Base-by-base conservation (phyloP, 768 basidiomycete genomes). In the Auricularia sp. region DNA sequence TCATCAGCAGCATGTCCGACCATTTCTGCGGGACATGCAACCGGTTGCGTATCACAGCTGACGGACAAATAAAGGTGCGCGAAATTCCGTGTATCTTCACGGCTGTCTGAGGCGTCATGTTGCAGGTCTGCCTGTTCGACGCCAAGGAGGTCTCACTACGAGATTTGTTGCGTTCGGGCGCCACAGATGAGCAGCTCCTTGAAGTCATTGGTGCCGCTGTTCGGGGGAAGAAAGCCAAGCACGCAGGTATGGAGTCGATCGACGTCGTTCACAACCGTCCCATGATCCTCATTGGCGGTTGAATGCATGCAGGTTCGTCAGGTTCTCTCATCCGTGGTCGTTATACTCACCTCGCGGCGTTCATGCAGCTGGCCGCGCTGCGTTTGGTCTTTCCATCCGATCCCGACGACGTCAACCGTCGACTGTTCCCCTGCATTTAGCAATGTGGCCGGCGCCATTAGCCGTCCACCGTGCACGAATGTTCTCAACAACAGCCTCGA, bases 201-300 rank as follows among this genome's bases (percentile, higher is more conserved):
- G 71, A 74, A 58, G 81, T 81, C 1, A 86, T 93, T 34, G 82
- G 83, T 7, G 76, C 70, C n/a, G 88, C 90, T 12, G 83, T 91
- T 5, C 73, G 73, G 12, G 82, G 81, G 43, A 93, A 92, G 79
- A 82, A 87, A 71, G 88, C 84, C 73, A 91, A 87, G 70, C 91
- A 94, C 70, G 88, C 85, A 44, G 90, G 86, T 44, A 92, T 92
- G 91, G 86, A 88, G 70, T 80, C 83, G 65, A 89, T 91, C 65
- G 85, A 91, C 72, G 87, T 88, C 64, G 73, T 83, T 51, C 83
- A 83, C 58, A 93, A 93, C 76, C 80, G 89, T 61, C 89, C 91
- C 11, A 95, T 95, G 92, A 94, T 94, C 67, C 78, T 91, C 66
- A 95, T 95, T 74, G 93, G 93, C 76, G 93, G 93, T 87, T 95